Percentiles rank a stretch among this genome's conserved stretches.
These are phyloP conservation scores for Pholiota adiposa DNA, from an alignment of 1,284 basidiomycete genomes.

Conservation along the genomic window DNA sequence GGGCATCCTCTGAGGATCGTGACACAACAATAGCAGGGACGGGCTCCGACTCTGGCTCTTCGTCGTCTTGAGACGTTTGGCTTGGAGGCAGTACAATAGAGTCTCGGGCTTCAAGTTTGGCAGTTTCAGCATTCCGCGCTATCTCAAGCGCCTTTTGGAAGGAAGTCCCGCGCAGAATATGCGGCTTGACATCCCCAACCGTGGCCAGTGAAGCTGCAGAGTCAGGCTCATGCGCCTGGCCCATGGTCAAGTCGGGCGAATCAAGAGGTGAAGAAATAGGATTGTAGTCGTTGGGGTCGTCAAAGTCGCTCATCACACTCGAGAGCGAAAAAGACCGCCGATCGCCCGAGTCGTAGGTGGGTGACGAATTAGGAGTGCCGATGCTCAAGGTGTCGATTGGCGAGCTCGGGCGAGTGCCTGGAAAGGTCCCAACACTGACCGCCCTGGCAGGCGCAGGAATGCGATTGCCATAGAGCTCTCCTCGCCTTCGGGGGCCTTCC, in stretches of 20 bases:
- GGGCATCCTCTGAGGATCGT: slow-evolving; percentile 1
- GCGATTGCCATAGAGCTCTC: slow-evolving; percentile 75
- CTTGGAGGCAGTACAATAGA: slow-evolving; percentile 3
- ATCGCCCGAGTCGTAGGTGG: slow-evolving; percentile 16
- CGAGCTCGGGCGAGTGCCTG: slow-evolving; percentile 28
- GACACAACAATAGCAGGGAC: slow-evolving; percentile 12
- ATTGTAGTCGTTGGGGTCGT: slow-evolving; percentile 26
- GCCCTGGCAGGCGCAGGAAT: slow-evolving; percentile 51
- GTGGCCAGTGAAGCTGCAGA: slow-evolving; percentile 12
- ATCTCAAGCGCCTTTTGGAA: slow-evolving; percentile 41
- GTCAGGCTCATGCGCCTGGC: slow-evolving; percentile 14
- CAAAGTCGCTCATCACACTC: slow-evolving; percentile 24
- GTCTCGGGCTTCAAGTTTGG: slow-evolving; percentile 30
- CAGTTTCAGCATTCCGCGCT: slow-evolving; percentile 39
- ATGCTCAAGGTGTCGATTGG: slow-evolving; percentile 22
- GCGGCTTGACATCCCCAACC: slow-evolving; percentile 8
- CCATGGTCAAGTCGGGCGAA: slow-evolving; percentile 23
- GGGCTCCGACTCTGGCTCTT: slow-evolving; percentile 8
- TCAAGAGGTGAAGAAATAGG: slow-evolving; percentile 32
- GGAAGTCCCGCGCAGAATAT: slow-evolving; percentile 31
- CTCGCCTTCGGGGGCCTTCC: slow-evolving; percentile 50
- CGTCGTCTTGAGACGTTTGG: slow-evolving; percentile 8
- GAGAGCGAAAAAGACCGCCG: slow-evolving; percentile 33
- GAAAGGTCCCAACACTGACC: slow-evolving; percentile 32
- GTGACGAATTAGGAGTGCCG: slow-evolving; percentile 14